Base-by-base conservation (phyloP, 306 rosid genomes). In the Cyclanthera cordifolia region DNA sequence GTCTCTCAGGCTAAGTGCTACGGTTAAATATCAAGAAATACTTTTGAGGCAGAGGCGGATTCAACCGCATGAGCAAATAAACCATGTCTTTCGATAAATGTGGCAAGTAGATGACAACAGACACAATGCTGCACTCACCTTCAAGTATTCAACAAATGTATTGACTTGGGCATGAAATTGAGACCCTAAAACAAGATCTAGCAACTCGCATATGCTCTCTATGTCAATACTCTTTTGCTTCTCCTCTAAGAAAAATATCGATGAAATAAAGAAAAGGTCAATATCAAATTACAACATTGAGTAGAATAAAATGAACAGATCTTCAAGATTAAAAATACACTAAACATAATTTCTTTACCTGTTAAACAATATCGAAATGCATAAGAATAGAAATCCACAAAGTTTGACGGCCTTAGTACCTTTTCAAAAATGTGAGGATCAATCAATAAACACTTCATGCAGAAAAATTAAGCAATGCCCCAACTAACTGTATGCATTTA, bases 201-300 rank as follows among this genome's bases (percentile, higher is more conserved):
- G 85, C 74, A 94, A 80, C 76, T 85, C 81, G 51, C 99, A 94
- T 56, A 94, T 85, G 84, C 99, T 94, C 81, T 94, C 99, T 76
- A 90, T 82, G 76, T 94, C 99, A 70, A 94, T 88, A 86, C 99
- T 90, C 81, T 94, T 94, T 83, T 94, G 99, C 76, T 94, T 94
- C 88, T 90, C 99, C 94, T 94, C 97, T 94, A 85, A 63, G 12
- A 75, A 74, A 76, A 71, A 27, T 1, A 45, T 57, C 73, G 49
- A 79, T 41, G 20, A 30, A 60, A 70, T 57, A 3, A 19, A 28
- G 21, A 21, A 56, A 20, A 66, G 8, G n/a, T 41, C 25, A 54
- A 49, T 20, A 63, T 50, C 21, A 63, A 75, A 71, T 37, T 37
- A 14, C 14, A n/a, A n/a, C 46, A 43, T 11, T 15, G 34, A 6